Evolutionary conservation across 1,284 basidiomycete species (phyloP), one percentile per base, ranked within the genome.

Genomic region (Rhodotorula sp.): DNA sequence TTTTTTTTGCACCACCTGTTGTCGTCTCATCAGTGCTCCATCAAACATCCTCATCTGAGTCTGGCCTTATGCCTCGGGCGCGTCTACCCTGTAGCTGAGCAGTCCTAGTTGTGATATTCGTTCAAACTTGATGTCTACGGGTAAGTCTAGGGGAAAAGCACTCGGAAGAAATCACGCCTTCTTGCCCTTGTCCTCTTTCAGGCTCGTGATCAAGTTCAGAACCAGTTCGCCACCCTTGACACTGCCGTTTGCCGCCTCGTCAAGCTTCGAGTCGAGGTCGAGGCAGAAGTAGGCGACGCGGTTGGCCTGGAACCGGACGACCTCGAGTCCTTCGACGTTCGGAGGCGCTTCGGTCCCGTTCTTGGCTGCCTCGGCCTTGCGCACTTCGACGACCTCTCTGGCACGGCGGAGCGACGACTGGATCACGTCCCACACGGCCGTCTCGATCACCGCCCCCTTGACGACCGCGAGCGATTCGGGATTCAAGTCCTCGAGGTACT

Each of bases 241-340:
- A 83, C 64, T 83, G 82, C 24, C 82, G 84, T 83, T 84, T 1
- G 80, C 80, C 71, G 89, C 86, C 33, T 87, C 85, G 51, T 93
- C 80, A 71, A 94, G 78, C 63, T 85, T 84, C 56, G 91, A 84
- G 77, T 96, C 93, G 79, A 88, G 89, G 81, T 99, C 96, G 46
- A 98, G 84, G 17, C 92, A 87, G 80, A 99, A 99, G 83, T 98
- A 99, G 4, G 91, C 96, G 60, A 96, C 89, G 26, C 96, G 88
- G 81, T 99, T 86, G 26, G 92, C 96, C 82, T 99, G 96, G 87
- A 99, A 99, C 59, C 96, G 86, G 62, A 99, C 87, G 79, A 89
- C 91, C 81, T 99, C 96, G 80, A 91, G 89, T 29, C 96, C 95
- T 51, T 95, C 86, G 55, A 96, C 84, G 81, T 93, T 90, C 68